Conservation (phyloP, 495 filamentous ascomycete species). For the Tetracladium setigerum region DNA sequence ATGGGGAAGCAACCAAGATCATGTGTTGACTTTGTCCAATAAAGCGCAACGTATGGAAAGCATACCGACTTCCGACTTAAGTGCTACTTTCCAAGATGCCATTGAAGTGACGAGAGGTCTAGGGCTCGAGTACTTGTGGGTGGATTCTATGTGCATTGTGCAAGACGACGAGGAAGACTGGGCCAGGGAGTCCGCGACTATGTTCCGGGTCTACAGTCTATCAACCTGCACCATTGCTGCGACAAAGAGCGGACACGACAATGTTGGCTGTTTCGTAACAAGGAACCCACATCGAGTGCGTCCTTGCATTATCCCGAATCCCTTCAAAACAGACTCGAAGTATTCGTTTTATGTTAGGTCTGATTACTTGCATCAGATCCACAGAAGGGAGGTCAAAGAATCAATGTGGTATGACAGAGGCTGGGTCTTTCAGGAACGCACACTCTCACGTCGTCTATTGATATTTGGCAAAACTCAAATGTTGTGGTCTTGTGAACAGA, state of each 20-base stretch:
- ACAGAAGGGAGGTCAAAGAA: not conserved
- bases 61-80: not conserved
- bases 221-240: slow-evolving; percentile 7
- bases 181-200: not conserved
- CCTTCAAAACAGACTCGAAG: no score
- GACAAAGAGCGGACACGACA: not conserved
- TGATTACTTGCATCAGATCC: not conserved
- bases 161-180: slow-evolving; percentile 5
- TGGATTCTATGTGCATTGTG: slow-evolving; percentile 7
- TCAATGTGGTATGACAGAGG: slow-evolving; percentile 1
- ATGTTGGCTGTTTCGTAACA: not conserved
- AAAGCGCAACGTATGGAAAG: not conserved
- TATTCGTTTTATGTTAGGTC: not conserved
- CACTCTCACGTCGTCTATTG: slow-evolving; percentile 6
- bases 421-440: slow-evolving; percentile 17
- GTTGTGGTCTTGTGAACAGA: slow-evolving; percentile 11
- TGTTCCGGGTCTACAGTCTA: not conserved
- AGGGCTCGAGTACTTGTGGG: slow-evolving; percentile 9
- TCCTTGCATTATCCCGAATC: no score
- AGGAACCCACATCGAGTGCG: not conserved
- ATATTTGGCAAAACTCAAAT: slow-evolving; percentile 7
- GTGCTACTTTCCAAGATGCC: slow-evolving; percentile 12
- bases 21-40: not conserved
- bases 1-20: slow-evolving; percentile 10
- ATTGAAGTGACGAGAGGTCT: slow-evolving; percentile 5